phyloP scores from a whole-genome alignment of 2,329 filamentous ascomycete species.

The Fusarium buxicola region DNA sequence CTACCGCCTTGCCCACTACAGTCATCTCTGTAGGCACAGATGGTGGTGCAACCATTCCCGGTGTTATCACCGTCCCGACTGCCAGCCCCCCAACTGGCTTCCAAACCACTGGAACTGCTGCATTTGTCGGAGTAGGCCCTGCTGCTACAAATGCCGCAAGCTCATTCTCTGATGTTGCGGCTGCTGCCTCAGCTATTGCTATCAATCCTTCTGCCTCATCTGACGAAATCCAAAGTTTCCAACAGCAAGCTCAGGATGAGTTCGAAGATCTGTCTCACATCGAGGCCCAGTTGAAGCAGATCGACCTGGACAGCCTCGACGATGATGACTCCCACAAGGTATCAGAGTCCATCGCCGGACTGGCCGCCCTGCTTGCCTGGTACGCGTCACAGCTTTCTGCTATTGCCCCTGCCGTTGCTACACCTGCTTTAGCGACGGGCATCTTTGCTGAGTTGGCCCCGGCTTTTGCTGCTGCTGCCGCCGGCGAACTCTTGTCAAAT shows the following conservation, averaged over 20 bases:
- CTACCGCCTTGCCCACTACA: neutral
- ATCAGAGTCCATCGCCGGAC: neutral
- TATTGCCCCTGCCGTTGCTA: conserved; percentile 3
- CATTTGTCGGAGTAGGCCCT: conserved; percentile 1
- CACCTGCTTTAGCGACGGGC: conserved; percentile 3
- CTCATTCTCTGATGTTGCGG: conserved; percentile 11
- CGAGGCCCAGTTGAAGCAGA: conserved; percentile 4
- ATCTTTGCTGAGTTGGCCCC: conserved; percentile 15
- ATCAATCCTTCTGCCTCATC: conserved; percentile 16
- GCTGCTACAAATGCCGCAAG: conserved; percentile 1
- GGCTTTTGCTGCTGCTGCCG: conserved; percentile 9
- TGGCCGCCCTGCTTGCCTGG: conserved; percentile 11
- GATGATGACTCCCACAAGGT: conserved; percentile 11
- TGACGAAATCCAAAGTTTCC: conserved; percentile 6
- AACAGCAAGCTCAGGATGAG: conserved; percentile 10
- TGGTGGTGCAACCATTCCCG: neutral
- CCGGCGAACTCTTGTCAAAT: conserved; percentile 2
- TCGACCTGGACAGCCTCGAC: conserved; percentile 8
- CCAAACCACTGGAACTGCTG: conserved; percentile 1
- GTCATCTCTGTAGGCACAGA: neutral
- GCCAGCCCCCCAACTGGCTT: neutral
- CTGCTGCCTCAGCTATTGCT: conserved; percentile 18
- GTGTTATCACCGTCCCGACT: neutral
- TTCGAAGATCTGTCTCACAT: conserved; percentile 2
- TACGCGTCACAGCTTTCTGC: conserved; percentile 1